Percentiles rank a stretch among this genome's conserved stretches.
phyloP scores from a whole-genome alignment of 345 rosid genomes.

The Eucalyptus curtisii region DNA sequence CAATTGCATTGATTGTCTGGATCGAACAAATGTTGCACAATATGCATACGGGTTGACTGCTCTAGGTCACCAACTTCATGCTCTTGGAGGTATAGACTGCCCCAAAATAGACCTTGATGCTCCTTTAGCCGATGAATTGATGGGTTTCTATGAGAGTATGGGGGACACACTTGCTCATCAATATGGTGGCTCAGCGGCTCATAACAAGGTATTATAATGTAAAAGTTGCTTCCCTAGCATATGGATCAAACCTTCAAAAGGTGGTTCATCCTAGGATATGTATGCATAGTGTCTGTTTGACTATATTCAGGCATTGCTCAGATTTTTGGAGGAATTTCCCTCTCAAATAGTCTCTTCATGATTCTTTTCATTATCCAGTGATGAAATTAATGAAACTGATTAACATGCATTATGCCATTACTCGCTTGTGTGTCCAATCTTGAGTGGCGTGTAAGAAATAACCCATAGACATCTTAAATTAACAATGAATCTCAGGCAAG shows the following conservation, averaged over 20 bases:
- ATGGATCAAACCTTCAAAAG: not conserved
- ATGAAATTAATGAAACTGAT: not conserved
- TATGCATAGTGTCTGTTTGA: not conserved
- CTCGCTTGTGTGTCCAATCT: not conserved
- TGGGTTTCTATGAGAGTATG: slow-evolving; percentile 84
- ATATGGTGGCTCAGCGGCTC: slow-evolving; percentile 91
- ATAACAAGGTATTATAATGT: slow-evolving; percentile 44
- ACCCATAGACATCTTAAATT: not conserved
- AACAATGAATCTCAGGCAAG: not conserved
- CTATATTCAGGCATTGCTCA: not conserved
- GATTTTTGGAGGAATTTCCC: not conserved
- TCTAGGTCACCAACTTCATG: slow-evolving; percentile 83
- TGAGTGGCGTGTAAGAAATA: not conserved
- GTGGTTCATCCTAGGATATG: not conserved
- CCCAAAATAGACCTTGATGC: slow-evolving; percentile 69
- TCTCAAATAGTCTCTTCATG: not conserved
- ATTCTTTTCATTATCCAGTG: not conserved
- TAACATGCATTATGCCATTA: not conserved
- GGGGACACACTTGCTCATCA: slow-evolving; percentile 88
- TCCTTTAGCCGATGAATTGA: slow-evolving; percentile 74
- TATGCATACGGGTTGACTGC: slow-evolving; percentile 96
- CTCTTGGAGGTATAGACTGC: slow-evolving; percentile 50
- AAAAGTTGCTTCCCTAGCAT: not conserved
- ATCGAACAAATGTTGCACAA: slow-evolving; percentile 98
- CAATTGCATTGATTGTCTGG: slow-evolving; percentile 97